Conservation (phyloP, 2,329 filamentous ascomycete genomes). For the Juglanconis oblonga region DNA sequence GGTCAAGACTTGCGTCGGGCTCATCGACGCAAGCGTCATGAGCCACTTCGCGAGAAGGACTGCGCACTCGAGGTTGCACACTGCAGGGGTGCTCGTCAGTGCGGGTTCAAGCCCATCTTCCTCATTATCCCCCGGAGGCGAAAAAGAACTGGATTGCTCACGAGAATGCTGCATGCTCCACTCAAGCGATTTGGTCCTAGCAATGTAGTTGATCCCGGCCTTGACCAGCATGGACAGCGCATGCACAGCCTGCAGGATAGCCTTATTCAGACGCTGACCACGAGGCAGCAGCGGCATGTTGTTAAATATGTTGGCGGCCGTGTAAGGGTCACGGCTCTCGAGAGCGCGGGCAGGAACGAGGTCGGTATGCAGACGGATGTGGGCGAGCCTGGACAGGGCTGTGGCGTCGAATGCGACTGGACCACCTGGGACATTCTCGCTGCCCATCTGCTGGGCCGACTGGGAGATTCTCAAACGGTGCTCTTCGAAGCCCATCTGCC, state of each 20-base stretch:
- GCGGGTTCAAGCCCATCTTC: background rate
- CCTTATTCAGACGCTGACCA: conserved; percentile 58
- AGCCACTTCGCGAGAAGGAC: conserved; percentile 61
- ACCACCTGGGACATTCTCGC: conserved; percentile 53
- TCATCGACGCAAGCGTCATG: conserved; percentile 51
- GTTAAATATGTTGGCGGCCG: conserved; percentile 60
- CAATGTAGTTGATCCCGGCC: conserved; percentile 60
- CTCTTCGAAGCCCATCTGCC: conserved; percentile 58
- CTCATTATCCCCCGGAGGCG: background rate
- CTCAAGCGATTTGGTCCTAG: conserved; percentile 57
- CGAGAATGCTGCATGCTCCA: conserved; percentile 63
- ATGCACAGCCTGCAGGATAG: conserved; percentile 66
- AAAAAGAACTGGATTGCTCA: conserved; percentile 34
- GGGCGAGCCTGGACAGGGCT: conserved; percentile 57
- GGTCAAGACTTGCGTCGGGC: conserved; percentile 46
- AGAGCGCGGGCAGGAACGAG: conserved; percentile 60
- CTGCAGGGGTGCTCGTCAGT: conserved; percentile 27
- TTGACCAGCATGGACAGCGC: conserved; percentile 66
- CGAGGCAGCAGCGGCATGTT: conserved; percentile 57
- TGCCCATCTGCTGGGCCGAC: conserved; percentile 40
- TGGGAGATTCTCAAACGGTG: conserved; percentile 49
- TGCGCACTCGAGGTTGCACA: conserved; percentile 62
- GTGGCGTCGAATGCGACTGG: conserved; percentile 66
- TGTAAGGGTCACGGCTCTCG: conserved; percentile 60
- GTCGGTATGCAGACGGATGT: conserved; percentile 65